Evolutionary conservation across 495 filamentous ascomycete genomes (phyloP), one percentile per base, ranked within the genome.

Genomic region (Hamigera avellanea): DNA sequence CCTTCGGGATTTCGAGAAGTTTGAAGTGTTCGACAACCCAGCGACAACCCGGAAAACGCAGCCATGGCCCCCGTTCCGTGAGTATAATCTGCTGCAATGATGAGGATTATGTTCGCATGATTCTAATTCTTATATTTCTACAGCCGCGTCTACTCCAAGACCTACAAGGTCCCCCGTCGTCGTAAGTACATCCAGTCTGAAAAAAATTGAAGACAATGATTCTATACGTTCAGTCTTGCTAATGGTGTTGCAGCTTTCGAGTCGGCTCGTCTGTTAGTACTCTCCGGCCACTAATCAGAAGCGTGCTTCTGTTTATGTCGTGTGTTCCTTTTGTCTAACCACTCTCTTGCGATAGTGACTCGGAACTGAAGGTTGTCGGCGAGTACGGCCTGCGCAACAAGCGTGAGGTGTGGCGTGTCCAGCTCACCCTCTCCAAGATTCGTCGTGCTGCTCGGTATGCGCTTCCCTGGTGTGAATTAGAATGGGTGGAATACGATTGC

Each of bases 321-420:
- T 80, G 79, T 61, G 54, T 57, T 62, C 48, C 45, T 28, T 40
- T 41, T 62, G 39, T 53, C 60, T 60, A 64, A 63, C 46, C 40
- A 36, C 17, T 46, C 48, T 59, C 63, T 44, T 6, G 49, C 56
- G 46, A 44, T 74, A 98, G 93, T 75, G 91, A 98, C 75, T 83
- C 87, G 56, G 91, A 98, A 70, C 72, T 98, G 71, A 98, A 96
- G 81, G 78, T 86, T 66, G 91, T 98, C 57, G 91, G 91, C 67
- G 91, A 96, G 74, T 98, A 88, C 72, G 91, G 91, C 64, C 83
- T 98, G 46, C 80, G 85, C 64, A 98, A 98, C 80, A 98, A 98
- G 86, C 89, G 91, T 70, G 91, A 98, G 75, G 93, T 98, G 54
- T 98, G 91, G 91, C 86, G 91, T 69, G 91, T 98, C 56, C 80